Percentiles rank a stretch among this genome's conserved stretches.
phyloP scores from a whole-genome alignment of 2,329 filamentous ascomycete species.

The Aureobasidium sp. region DNA sequence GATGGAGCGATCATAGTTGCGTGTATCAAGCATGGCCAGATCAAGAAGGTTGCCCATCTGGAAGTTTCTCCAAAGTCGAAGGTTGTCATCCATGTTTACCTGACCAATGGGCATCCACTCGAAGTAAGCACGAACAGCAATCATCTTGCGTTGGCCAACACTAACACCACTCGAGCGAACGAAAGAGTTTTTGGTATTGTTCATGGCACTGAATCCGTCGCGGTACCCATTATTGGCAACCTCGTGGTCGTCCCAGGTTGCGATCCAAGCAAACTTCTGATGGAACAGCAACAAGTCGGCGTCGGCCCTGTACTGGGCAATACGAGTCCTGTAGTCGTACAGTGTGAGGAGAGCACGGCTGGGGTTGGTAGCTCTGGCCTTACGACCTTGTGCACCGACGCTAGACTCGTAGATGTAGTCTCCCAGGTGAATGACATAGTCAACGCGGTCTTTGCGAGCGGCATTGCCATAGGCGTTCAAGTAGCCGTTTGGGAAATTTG shows the following conservation, averaged over 20 bases:
- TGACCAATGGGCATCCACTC: slow-evolving; percentile 57
- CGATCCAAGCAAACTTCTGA: slow-evolving; percentile 53
- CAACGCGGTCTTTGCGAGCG: slow-evolving; percentile 37
- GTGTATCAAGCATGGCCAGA: slow-evolving; percentile 61
- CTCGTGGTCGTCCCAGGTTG: slow-evolving; percentile 58
- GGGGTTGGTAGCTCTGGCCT: slow-evolving; percentile 46
- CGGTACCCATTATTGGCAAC: slow-evolving; percentile 58
- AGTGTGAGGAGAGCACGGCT: slow-evolving; percentile 44
- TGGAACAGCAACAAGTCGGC: slow-evolving; percentile 48
- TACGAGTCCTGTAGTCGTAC: slow-evolving; percentile 51
- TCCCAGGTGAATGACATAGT: slow-evolving; percentile 39
- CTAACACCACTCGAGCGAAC: slow-evolving; percentile 48
- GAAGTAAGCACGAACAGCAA: slow-evolving; percentile 62
- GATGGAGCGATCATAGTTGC: slow-evolving; percentile 60
- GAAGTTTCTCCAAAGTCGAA: slow-evolving; percentile 63
- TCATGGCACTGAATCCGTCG: slow-evolving; percentile 52
- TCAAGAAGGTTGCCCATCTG: slow-evolving; percentile 57
- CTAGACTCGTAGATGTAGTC: slow-evolving; percentile 59
- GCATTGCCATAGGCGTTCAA: slow-evolving; percentile 36
- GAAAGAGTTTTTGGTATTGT: slow-evolving; percentile 61
- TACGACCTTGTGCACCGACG: slow-evolving; percentile 37
- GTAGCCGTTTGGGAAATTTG: slow-evolving; percentile 51
- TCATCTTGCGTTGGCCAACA: slow-evolving; percentile 64
- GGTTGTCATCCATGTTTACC: slow-evolving; percentile 59
- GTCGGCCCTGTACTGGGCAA: slow-evolving; percentile 55